Evolutionary conservation across 164 flowering plant species (phyloP).

Genomic region (Piper longum): DNA sequence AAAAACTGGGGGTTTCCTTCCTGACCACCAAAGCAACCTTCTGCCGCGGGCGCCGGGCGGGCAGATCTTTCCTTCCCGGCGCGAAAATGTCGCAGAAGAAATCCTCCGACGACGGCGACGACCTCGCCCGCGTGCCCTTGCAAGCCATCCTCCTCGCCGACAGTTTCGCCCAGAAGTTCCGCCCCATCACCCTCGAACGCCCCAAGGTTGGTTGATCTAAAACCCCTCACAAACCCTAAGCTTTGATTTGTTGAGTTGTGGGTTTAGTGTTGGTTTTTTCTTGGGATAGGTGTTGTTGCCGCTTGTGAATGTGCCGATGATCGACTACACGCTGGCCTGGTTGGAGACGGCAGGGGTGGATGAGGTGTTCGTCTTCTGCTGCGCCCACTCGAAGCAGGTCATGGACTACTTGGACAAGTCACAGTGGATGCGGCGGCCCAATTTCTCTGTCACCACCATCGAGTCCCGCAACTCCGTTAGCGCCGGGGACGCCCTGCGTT

Average conservation of each 20-base stretch:
- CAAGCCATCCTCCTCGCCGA: slow-evolving; percentile 90
- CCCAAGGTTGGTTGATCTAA: slow-evolving; percentile 43
- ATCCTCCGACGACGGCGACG: slow-evolving; percentile 49
- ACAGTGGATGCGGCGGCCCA: slow-evolving; percentile 61
- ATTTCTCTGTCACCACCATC: slow-evolving; percentile 53
- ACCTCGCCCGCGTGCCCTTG: slow-evolving; percentile 46
- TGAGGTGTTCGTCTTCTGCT: slow-evolving; percentile 88
- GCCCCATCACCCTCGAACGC: slow-evolving; percentile 93
- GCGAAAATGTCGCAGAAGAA: slow-evolving; percentile 23
- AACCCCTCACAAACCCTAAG: not conserved
- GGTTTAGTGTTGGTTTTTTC: not conserved
- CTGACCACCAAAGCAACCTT: too few relatives aligned
- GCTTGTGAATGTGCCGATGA: slow-evolving; percentile 82
- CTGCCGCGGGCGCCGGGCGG: too few relatives aligned
- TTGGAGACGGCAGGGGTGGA: slow-evolving; percentile 93
- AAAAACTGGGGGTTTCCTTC: too few relatives aligned
- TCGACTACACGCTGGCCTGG: slow-evolving; percentile 85
- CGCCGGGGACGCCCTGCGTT: slow-evolving; percentile 91
- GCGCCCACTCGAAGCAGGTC: slow-evolving; percentile 86
- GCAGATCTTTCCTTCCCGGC: too few relatives aligned
- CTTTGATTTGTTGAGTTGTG: not conserved
- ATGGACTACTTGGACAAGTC: slow-evolving; percentile 60
- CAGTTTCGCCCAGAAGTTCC: slow-evolving; percentile 79
- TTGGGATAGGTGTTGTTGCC: slow-evolving; percentile 39
- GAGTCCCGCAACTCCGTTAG: slow-evolving; percentile 69